phyloP scores from a whole-genome alignment of 2,329 filamentous ascomycete species.

The Sporothrix dimorphospora region DNA sequence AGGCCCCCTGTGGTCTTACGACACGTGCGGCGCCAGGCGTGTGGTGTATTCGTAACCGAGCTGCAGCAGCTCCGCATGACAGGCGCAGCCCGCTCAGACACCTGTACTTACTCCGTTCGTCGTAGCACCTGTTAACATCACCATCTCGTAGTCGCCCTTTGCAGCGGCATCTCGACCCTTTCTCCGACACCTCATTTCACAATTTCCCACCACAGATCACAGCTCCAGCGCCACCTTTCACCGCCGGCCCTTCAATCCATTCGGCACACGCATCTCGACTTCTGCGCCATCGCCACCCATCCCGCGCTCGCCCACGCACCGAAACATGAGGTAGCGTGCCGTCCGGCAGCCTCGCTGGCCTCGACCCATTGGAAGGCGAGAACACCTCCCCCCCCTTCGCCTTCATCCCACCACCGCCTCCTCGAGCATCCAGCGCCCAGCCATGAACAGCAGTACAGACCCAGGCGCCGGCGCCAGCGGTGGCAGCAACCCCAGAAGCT shows the following conservation, averaged over 20 bases:
- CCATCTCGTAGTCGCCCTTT: not conserved
- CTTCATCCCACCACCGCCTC: not conserved
- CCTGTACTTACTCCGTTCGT: too few relatives aligned
- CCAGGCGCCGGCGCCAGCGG: slow-evolving; percentile 22
- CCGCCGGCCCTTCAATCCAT: too few relatives aligned
- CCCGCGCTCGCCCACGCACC: not conserved
- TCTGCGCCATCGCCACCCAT: not conserved
- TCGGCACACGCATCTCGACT: not conserved
- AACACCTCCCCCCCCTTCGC: not conserved
- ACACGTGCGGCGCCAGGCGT: not conserved
- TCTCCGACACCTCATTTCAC: not conserved
- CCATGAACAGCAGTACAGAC: slow-evolving; percentile 27
- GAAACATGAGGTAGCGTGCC: slow-evolving; percentile 30
- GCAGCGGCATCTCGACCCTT: not conserved
- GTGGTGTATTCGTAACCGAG: not conserved
- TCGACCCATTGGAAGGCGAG: slow-evolving; percentile 1
- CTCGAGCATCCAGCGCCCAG: not conserved
- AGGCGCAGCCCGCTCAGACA: slow-evolving; percentile 16
- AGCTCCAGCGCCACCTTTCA: not conserved
- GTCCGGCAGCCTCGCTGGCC: slow-evolving; percentile 21
- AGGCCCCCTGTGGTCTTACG: slow-evolving; percentile 15
- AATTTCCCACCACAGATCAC: not conserved
- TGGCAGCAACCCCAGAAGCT: not conserved
- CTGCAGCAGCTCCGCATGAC: slow-evolving; percentile 12
- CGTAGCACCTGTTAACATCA: slow-evolving; percentile 18